Evolutionary conservation across 75 land plant species (phyloP).

Genomic region (Pinus tabuliformis): DNA sequence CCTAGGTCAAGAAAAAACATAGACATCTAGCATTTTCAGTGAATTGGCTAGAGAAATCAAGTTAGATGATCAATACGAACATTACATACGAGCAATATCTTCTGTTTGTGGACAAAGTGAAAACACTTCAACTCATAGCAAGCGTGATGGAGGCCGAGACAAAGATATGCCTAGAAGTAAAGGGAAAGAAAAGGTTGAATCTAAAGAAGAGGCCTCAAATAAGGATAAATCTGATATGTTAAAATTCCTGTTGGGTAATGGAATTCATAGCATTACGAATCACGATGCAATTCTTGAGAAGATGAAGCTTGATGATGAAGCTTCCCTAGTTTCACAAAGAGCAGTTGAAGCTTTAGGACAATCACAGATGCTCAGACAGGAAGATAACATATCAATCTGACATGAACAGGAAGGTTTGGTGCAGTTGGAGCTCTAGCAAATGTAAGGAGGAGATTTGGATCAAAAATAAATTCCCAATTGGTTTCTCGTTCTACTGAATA

Average conservation of each 20-base stretch:
- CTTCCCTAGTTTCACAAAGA: conserved; percentile 83
- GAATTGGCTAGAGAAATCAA: conserved; percentile 60
- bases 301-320: conserved; percentile 76
- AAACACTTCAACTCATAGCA: not conserved
- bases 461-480: too few species aligned
- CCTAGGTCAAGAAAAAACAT: conserved; percentile 41
- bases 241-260: conserved; percentile 73
- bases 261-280: conserved; percentile 92
- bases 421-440: conserved; percentile 89
- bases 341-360: conserved; percentile 90
- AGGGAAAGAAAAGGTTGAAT: conserved; percentile 30
- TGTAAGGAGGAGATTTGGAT: too few species aligned
- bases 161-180: conserved; percentile 15
- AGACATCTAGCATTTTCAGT: conserved; percentile 88
- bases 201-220: conserved; percentile 18
- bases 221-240: conserved; percentile 78
- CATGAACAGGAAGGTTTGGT: conserved; percentile 96
- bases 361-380: conserved; percentile 69
- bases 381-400: conserved; percentile 79
- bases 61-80: conserved; percentile 27
- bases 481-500: too few species aligned
- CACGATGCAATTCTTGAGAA: conserved; percentile 94
- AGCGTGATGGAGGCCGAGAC: not conserved
- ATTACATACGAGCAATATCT: conserved; percentile 12
- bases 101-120: not conserved